Base-by-base conservation (phyloP, 352 stramenopile species). In the Phytophthora melonis region DNA sequence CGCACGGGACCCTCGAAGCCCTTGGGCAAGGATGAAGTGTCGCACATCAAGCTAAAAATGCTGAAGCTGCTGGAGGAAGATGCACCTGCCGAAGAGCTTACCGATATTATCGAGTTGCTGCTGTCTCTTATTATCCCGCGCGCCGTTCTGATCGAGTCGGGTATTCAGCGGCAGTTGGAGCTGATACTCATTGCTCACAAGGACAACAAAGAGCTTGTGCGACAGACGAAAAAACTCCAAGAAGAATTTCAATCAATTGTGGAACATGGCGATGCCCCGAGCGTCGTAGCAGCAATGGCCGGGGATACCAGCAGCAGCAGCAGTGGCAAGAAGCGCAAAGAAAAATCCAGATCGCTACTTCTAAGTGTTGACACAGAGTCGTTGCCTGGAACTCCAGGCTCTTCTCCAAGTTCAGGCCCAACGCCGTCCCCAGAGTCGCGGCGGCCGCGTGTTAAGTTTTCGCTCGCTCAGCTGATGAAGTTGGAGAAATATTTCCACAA, bases 181-280 rank as follows among this genome's bases (percentile, higher is more conserved):
- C 78, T 95, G 32, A 78, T 94, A 39, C 61, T 93, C 23, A 91
- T 94, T 57, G 87, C 88, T 11, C 86, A 95, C 67, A 92, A 94
- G 50, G 88, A 96, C 74, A 94, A 95, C 83, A 94, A 94, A 73
- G 89, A 96, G 60, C 77, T 96, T 47, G 86, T 95, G 30, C 87
- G 88, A 41, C 86, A 94, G 58, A 93, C 89, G 13, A 93, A 87
- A 62, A 91, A 91, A 56, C 69, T 96, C 23, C 73, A 91, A 59
- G 89, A 96, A 52, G 86, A 93, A 49, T 94, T 93, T 71, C 85
- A 91, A 55, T 78, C 71, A n/a, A 90, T 94, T 63, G 80, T 92
- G 55, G 85, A 92, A 47, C 83, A 76, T 65, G 75, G 77, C 25
- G 78, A 86, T 55, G 34, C 68, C 58, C 74, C 74, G 10, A 65